A percentile compares a stretch with the other conserved stretches of the same genome.
These are phyloP conservation scores for Penstemon barbatus DNA, from an alignment of 257 asterid species.

Conservation along the genomic window DNA sequence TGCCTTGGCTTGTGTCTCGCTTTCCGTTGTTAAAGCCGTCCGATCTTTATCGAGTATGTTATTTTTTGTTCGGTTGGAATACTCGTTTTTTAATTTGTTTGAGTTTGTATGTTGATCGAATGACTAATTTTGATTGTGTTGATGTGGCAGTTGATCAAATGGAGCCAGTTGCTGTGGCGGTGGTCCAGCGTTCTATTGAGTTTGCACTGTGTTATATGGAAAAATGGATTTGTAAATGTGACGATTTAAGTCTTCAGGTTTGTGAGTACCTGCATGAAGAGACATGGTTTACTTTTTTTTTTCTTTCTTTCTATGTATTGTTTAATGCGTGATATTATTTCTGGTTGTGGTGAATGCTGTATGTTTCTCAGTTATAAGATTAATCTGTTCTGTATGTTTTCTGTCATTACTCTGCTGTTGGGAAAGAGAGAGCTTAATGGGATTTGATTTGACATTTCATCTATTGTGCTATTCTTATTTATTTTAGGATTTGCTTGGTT, in stretches of 20 bases:
- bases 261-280: slow-evolving; percentile 19
- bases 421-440: slow-evolving; percentile 10
- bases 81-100: neutral
- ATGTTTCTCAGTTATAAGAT: neutral
- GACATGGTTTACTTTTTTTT: neutral
- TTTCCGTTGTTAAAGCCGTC: slow-evolving; percentile 56
- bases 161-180: slow-evolving; percentile 79
- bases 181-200: slow-evolving; percentile 74
- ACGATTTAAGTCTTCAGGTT: slow-evolving; percentile 82
- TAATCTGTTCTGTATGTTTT: neutral
- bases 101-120: slow-evolving; percentile 20
- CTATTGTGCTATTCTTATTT: slow-evolving; percentile 4
- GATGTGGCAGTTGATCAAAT: slow-evolving; percentile 71
- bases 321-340: neutral
- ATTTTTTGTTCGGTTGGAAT: slow-evolving; percentile 15
- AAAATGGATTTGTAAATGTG: slow-evolving; percentile 57
- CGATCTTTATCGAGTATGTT: slow-evolving; percentile 67
- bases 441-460: slow-evolving; percentile 3
- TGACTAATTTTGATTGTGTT: slow-evolving; percentile 25
- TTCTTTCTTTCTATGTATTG: slow-evolving; percentile 1
- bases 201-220: slow-evolving; percentile 81
- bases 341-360: slow-evolving; percentile 10
- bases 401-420: neutral
- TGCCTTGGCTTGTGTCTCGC: slow-evolving; percentile 68
- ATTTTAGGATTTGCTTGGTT: neutral